Evolutionary conservation across 106 monocot genomes (phyloP).

Genomic region (Xerophyta viscosa): DNA sequence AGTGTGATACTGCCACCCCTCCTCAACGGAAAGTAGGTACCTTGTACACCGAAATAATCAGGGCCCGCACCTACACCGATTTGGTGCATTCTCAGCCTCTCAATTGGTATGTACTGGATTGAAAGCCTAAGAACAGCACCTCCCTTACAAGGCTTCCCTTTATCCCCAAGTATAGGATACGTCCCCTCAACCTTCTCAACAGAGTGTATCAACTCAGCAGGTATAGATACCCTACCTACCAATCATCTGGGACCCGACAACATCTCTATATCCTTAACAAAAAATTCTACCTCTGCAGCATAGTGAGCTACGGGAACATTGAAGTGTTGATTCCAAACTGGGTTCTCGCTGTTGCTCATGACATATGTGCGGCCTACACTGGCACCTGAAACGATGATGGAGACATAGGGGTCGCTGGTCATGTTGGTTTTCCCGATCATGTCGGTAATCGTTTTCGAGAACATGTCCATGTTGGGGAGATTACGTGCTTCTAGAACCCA

Average conservation of each 20-base stretch:
- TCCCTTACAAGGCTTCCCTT: constrained; percentile 67
- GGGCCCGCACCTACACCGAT: constrained; percentile 50
- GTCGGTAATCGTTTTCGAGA: constrained; percentile 73
- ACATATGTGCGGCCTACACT: constrained; percentile 77
- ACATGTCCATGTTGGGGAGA: constrained; percentile 85
- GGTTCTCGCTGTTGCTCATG: constrained; percentile 74
- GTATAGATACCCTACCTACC: constrained; percentile 61
- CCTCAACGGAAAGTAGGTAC: constrained; percentile 79
- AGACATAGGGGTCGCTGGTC: constrained; percentile 91
- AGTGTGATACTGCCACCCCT: constrained; percentile 60
- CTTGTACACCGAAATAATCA: constrained; percentile 51
- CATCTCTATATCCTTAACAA: constrained; percentile 79
- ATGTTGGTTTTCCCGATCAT: constrained; percentile 43
- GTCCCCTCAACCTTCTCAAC: constrained; percentile 61
- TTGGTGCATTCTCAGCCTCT: constrained; percentile 49
- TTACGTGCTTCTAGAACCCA: constrained; percentile 47
- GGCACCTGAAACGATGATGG: constrained; percentile 37
- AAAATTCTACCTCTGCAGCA: constrained; percentile 48
- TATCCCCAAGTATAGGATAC: constrained; percentile 48
- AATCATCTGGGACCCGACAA: constrained; percentile 77
- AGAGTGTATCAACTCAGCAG: constrained; percentile 39
- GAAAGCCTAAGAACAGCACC: constrained; percentile 60
- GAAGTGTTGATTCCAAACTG: constrained; percentile 88
- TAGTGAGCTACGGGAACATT: constrained; percentile 75
- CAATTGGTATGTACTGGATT: constrained; percentile 64